phyloP scores from a whole-genome alignment of 371 early-diverging fungal species.

The Mucor mucedo region DNA sequence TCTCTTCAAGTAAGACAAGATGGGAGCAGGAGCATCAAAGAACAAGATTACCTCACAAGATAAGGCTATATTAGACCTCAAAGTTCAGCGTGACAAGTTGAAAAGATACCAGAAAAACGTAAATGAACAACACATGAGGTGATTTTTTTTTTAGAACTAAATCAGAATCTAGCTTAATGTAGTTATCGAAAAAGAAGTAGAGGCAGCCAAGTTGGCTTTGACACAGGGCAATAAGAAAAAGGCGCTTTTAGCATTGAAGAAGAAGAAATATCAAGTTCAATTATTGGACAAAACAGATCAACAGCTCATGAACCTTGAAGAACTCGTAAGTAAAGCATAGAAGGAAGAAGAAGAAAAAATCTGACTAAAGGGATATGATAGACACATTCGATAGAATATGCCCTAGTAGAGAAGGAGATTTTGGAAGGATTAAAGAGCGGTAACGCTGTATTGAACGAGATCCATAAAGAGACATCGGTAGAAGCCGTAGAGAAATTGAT shows the following conservation, averaged over 20 bases:
- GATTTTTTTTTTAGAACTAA: neutral
- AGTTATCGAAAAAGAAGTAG: constrained; percentile 68
- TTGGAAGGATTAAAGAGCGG: constrained; percentile 84
- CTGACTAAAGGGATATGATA: constrained; percentile 22
- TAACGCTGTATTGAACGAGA: constrained; percentile 83
- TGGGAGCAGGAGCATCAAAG: constrained; percentile 60
- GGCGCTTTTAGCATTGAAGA: constrained; percentile 89
- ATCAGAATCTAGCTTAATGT: constrained; percentile 59
- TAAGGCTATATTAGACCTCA: constrained; percentile 92
- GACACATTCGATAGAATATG: constrained; percentile 89
- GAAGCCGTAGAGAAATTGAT: constrained; percentile 92
- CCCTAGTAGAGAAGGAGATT: constrained; percentile 89
- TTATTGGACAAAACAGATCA: constrained; percentile 82
- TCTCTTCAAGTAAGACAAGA: constrained; percentile 17
- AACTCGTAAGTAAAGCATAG: constrained; percentile 62
- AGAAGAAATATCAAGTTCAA: constrained; percentile 94
- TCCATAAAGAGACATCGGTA: constrained; percentile 90
- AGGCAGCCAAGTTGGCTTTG: constrained; percentile 67
- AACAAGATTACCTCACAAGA: constrained; percentile 84
- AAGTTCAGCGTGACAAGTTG: constrained; percentile 92
- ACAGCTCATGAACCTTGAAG: constrained; percentile 89
- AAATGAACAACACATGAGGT: constrained; percentile 14
- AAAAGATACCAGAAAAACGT: constrained; percentile 90
- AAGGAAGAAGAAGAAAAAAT: neutral
- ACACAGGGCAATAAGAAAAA: constrained; percentile 76